Base-by-base conservation (phyloP, 768 basidiomycete genomes). In the Kwoniella newhampshirensis region DNA sequence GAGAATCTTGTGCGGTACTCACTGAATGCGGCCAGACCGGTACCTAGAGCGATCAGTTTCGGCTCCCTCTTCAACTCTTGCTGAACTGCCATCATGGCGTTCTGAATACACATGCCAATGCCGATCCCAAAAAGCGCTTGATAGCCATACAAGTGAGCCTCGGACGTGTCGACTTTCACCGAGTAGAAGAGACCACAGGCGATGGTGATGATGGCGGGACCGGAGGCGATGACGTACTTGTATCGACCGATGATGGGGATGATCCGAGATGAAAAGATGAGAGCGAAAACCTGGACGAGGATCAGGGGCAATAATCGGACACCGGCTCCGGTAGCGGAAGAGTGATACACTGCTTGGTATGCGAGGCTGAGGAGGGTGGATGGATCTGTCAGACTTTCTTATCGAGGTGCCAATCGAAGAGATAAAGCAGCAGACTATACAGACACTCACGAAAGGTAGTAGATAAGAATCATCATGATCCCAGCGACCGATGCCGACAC, bases 121-220 rank as follows among this genome's bases (percentile, higher is more conserved):
- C 81, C 79, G 21, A 76, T 54, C 13, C 78, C 79, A 26, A 79
- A 46, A 11, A 81, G 59, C 26, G 71, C 77, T 60, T 78, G 74
- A 68, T 67, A 79, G 0, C 79, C 79, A 59, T 71, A 75, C 3
- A 78, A 28, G n/a, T 67, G 60, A 18, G 60, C 42, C 44, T 53
- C 54, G 0, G 70, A 43, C 6, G 74, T 68, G 40, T 58, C 35
- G 28, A 64, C 63, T 42, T 63, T 64, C 58, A 78, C 60, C 6
- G 75, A 71, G 70, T 76, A 78, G 25, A 80, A 64, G 3, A 78
- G 68, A 20, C 78, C 79, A 15, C 61, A 64, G 5, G 75, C 79
- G 57, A 79, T 58, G 7, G 70, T 65, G 36, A 75, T 53, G 46
- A 78, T 67, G 40, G 68, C 39, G 0, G 78, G 78, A 0, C 76